phyloP scores from a whole-genome alignment of 768 basidiomycete species.

The Ramaria rubella region DNA sequence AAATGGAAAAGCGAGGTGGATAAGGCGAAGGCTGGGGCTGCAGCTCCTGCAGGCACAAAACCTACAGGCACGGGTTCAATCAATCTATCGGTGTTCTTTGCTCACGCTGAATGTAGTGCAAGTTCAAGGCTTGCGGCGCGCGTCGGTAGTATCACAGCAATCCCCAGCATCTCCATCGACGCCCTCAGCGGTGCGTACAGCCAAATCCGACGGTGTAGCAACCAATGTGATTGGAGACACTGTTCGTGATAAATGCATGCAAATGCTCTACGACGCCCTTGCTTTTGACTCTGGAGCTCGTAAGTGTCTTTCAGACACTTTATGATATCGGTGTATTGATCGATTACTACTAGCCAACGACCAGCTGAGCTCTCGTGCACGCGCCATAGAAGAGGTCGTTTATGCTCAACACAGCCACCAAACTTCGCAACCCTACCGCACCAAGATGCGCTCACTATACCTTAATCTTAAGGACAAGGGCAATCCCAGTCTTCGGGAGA shows the following conservation, averaged over 20 bases:
- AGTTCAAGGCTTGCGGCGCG: neutral
- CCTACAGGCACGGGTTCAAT: neutral
- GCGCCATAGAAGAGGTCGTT: slow-evolving; percentile 66
- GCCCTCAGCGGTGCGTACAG: slow-evolving; percentile 40
- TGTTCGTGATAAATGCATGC: slow-evolving; percentile 80
- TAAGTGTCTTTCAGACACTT: slow-evolving; percentile 39
- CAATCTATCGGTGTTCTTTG: neutral
- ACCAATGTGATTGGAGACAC: slow-evolving; percentile 53
- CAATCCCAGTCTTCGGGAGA: slow-evolving; percentile 81
- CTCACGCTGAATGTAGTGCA: neutral
- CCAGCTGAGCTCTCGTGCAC: slow-evolving; percentile 57
- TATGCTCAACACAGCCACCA: slow-evolving; percentile 35
- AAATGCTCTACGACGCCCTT: slow-evolving; percentile 88
- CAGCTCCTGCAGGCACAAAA: slow-evolving; percentile 8
- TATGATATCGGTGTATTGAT: neutral
- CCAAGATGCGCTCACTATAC: slow-evolving; percentile 80
- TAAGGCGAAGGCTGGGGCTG: slow-evolving; percentile 34
- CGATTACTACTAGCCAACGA: slow-evolving; percentile 57
- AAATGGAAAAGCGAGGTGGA: slow-evolving; percentile 90
- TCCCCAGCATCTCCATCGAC: slow-evolving; percentile 22
- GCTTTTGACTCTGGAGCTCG: slow-evolving; percentile 82
- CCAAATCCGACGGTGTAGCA: slow-evolving; percentile 67
- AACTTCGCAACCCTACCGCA: slow-evolving; percentile 48
- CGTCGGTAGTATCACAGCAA: neutral
- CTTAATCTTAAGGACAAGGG: slow-evolving; percentile 95